Percentiles rank a stretch among this genome's conserved stretches.
Evolutionary conservation across 441 rosid genomes (phyloP).

Genomic region (Hura crepitans): DNA sequence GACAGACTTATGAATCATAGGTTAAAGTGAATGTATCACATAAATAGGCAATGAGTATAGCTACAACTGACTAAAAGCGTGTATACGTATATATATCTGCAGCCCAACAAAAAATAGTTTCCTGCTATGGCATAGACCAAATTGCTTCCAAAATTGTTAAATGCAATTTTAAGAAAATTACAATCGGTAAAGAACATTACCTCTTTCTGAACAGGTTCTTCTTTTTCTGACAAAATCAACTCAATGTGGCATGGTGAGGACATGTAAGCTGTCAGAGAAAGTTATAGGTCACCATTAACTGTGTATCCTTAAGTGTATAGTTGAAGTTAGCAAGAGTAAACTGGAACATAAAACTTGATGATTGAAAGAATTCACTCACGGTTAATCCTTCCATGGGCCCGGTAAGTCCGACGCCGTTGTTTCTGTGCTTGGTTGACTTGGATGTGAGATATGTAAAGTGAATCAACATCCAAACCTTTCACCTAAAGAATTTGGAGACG

Average conservation of each 20-base stretch:
- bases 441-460: slow-evolving; percentile 75
- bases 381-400: slow-evolving; percentile 94
- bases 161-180: neutral
- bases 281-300: neutral
- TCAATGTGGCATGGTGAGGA: slow-evolving; percentile 91
- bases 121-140: neutral
- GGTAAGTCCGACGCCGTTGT: slow-evolving; percentile 82
- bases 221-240: slow-evolving; percentile 75
- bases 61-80: neutral
- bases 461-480: slow-evolving; percentile 84
- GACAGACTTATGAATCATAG: no score
- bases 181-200: slow-evolving; percentile 26
- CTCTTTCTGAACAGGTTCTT: slow-evolving; percentile 91
- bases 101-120: neutral
- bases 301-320: no score
- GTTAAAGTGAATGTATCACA: no score
- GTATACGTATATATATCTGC: no score
- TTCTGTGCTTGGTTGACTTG: slow-evolving; percentile 94
- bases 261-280: slow-evolving; percentile 65
- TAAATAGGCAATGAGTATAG: no score
- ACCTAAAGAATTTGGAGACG: slow-evolving; percentile 43
- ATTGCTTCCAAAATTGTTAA: neutral
- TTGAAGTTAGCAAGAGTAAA: neutral
- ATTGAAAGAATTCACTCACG: slow-evolving; percentile 43
- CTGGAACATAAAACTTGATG: neutral